phyloP scores from a whole-genome alignment of 768 basidiomycete species.

The Lyophyllum decastes region DNA sequence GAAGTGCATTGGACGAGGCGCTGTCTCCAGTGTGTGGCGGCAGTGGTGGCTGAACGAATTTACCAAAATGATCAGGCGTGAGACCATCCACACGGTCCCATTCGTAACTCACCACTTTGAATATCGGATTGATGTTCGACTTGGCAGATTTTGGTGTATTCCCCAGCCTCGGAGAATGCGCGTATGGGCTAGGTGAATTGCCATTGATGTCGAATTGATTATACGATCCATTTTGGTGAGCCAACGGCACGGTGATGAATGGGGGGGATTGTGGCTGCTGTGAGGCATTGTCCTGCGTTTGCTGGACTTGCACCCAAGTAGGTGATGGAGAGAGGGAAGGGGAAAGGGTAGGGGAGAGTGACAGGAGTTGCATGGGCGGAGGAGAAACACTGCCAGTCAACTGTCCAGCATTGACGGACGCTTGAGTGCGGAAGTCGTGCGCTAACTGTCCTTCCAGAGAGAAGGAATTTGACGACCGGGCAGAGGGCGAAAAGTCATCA shows the following conservation, averaged over 20 bases:
- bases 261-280: conserved; percentile 39
- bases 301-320: conserved; percentile 55
- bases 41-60: conserved; percentile 51
- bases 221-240: conserved; percentile 38
- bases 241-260: conserved; percentile 36
- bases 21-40: conserved; percentile 43
- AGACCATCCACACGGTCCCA: conserved; percentile 38
- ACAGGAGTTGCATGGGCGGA: conserved; percentile 73
- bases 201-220: conserved; percentile 56
- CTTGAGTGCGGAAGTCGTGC: conserved; percentile 72
- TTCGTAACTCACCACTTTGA: conserved; percentile 80
- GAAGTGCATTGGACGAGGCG: conserved; percentile 24
- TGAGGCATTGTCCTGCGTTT: conserved; percentile 34
- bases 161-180: conserved; percentile 63
- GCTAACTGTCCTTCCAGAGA: conserved; percentile 75
- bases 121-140: conserved; percentile 81
- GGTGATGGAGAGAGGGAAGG: conserved; percentile 54
- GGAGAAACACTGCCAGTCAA: conserved; percentile 71
- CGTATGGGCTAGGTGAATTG: conserved; percentile 52
- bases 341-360: conserved; percentile 66
- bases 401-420: conserved; percentile 62
- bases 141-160: conserved; percentile 66
- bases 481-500: conserved; percentile 72
- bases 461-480: conserved; percentile 79
- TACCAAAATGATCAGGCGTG: conserved; percentile 33